These are phyloP conservation scores for Plasmopara viticola DNA, from an alignment of 352 stramenopile species.

Conservation along the genomic window DNA sequence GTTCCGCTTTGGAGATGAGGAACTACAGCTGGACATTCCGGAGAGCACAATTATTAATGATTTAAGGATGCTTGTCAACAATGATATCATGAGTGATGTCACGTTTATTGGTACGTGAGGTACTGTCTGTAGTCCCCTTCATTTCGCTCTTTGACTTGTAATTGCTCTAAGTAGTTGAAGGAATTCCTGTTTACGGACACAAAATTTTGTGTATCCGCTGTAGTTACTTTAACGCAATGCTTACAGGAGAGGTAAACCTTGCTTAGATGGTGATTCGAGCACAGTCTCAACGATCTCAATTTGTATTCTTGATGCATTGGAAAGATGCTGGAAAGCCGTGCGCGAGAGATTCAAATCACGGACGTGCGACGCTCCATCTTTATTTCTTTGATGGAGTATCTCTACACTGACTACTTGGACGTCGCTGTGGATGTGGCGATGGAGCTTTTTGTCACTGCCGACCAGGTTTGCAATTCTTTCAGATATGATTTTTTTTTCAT, in stretches of 20 bases:
- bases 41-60: constrained; percentile 74
- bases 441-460: constrained; percentile 91
- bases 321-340: constrained; percentile 86
- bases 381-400: constrained; percentile 91
- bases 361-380: constrained; percentile 91
- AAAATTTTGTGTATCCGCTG: constrained; percentile 92
- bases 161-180: constrained; percentile 52
- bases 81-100: constrained; percentile 83
- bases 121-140: not conserved
- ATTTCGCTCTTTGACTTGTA: not conserved
- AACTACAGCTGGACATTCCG: constrained; percentile 81
- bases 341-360: constrained; percentile 87
- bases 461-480: constrained; percentile 42
- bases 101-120: constrained; percentile 71
- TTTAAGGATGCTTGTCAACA: constrained; percentile 72
- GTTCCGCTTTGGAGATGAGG: constrained; percentile 79
- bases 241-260: constrained; percentile 62
- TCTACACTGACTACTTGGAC: constrained; percentile 95
- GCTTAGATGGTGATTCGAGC: not conserved
- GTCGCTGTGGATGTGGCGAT: constrained; percentile 89
- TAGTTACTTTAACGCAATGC: constrained; percentile 91
- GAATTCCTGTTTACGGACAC: constrained; percentile 80
- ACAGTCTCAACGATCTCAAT: constrained; percentile 3
- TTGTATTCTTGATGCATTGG: not conserved
- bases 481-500: not conserved